These are phyloP conservation scores for Rhipidocladum racemiflorum DNA, from an alignment of 176 grass and related monocot species.

Conservation along the genomic window DNA sequence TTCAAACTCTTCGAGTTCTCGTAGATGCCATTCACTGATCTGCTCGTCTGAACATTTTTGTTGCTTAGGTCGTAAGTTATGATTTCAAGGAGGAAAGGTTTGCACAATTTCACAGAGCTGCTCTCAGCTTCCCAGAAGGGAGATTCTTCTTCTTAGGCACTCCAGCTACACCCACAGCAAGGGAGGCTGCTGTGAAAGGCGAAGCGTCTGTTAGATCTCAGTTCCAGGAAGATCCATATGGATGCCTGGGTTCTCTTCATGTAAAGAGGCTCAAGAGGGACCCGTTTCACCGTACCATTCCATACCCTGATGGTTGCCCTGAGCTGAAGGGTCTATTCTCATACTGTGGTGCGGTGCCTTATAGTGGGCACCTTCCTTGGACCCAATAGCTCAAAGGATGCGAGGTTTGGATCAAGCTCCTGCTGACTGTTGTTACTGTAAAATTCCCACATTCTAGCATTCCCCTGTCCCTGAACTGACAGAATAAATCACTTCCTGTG, in stretches of 20 bases:
- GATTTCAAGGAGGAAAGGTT: constrained; percentile 95
- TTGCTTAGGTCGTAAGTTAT: constrained; percentile 79
- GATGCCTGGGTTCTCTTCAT: constrained; percentile 76
- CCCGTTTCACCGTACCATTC: constrained; percentile 78
- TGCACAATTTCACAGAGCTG: constrained; percentile 62
- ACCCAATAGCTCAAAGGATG: constrained; percentile 17
- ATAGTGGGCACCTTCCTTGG: constrained; percentile 79
- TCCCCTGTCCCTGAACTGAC: constrained; percentile 10
- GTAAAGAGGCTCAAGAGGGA: constrained; percentile 80
- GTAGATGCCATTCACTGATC: background rate
- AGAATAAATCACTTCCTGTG: background rate
- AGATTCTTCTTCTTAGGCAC: constrained; percentile 82
- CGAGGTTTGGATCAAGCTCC: background rate
- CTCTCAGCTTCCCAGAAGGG: constrained; percentile 74
- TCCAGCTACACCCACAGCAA: constrained; percentile 49
- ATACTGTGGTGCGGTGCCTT: constrained; percentile 73
- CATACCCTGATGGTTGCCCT: constrained; percentile 74
- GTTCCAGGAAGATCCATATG: constrained; percentile 90
- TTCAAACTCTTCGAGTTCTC: background rate
- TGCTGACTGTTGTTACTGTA: background rate
- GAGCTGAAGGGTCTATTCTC: constrained; percentile 78
- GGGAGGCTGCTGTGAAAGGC: constrained; percentile 68
- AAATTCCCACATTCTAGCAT: constrained; percentile 15
- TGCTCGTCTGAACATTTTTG: background rate
- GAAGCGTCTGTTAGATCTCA: constrained; percentile 66